phyloP scores from a whole-genome alignment of 345 rosid genomes.

The Gossypium longicalyx region DNA sequence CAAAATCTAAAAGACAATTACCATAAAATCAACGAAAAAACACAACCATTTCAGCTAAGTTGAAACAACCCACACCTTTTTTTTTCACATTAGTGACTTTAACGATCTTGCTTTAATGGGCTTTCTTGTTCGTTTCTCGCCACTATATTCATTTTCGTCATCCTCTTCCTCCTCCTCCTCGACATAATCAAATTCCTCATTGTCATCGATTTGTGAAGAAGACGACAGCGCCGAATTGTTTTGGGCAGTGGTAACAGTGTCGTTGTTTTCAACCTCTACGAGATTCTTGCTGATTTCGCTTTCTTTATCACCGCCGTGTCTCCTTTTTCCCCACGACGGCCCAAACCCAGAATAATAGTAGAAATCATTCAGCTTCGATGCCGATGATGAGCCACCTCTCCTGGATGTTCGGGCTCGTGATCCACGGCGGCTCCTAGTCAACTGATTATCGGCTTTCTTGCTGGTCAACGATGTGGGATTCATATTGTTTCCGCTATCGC shows the following conservation, averaged over 20 bases:
- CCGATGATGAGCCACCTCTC: slow-evolving; percentile 27
- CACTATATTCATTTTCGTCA: slow-evolving; percentile 12
- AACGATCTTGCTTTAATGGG: slow-evolving; percentile 90
- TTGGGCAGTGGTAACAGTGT: neutral
- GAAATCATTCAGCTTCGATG: slow-evolving; percentile 56
- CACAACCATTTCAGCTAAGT: slow-evolving; percentile 1
- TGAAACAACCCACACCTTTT: neutral
- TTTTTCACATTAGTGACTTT: slow-evolving; percentile 78
- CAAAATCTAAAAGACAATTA: neutral
- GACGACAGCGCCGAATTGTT: slow-evolving; percentile 25
- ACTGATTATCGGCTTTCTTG: slow-evolving; percentile 11
- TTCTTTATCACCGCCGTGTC: slow-evolving; percentile 28
- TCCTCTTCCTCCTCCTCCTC: slow-evolving; percentile 34
- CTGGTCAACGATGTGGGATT: neutral
- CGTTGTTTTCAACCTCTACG: neutral
- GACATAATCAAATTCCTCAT: slow-evolving; percentile 29
- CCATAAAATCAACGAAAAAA: neutral
- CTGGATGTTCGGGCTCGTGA: slow-evolving; percentile 34
- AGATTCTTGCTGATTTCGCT: neutral
- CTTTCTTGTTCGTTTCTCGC: slow-evolving; percentile 63
- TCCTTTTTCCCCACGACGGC: slow-evolving; percentile 67
- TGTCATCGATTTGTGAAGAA: slow-evolving; percentile 23
- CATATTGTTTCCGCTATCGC: neutral
- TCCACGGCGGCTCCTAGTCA: slow-evolving; percentile 27
- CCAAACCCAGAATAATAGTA: slow-evolving; percentile 96